Base-by-base conservation (phyloP, 169 alveolate species). In the Cryptosporidium andersoni region DNA sequence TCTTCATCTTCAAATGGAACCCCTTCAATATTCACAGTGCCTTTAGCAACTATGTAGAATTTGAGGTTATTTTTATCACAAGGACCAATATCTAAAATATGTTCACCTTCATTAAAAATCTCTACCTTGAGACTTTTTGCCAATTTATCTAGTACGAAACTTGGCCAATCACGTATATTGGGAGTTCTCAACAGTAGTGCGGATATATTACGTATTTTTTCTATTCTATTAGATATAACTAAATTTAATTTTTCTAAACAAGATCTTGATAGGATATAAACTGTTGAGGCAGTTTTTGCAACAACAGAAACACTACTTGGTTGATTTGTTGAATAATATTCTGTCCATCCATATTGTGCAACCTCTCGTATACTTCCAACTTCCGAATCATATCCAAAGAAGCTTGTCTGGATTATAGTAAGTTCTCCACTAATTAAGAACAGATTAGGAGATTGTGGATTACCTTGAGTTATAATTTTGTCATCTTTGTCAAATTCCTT, bases 331-430 rank as follows among this genome's bases (percentile, higher is more conserved):
- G 81, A 66, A 39, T 66, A 66, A 53, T 66, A 66, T 12, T 66
- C 81, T 12, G 37, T 66, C 81, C 81, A 66, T 14, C 81, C 81
- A 55, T 37, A 66, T 55, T 52, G 55, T 53, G 42, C 55, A 8
- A 66, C 47, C 36, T 53, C 64, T 6, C 42, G 42, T 4, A 39
- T 51, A 51, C 36, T 52, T 7, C 12, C 39, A 16, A 66, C 55
- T 43, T 66, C 81, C 3, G 81, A 66, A 36, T 66, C 81, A 52
- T 66, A 66, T 36, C 81, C 81, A 66, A 66, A 66, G n/a, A 66
- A 66, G 36, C 81, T 65, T 51, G 81, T 66, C 36, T 66, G 81
- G 66, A 66, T 66, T 66, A 66, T 43, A n/a, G 81, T 52, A 4
- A 66, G 36, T 42, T n/a, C 81, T 37, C 81, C 81, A 8, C 14